Conservation (phyloP, 768 basidiomycete genomes). For the Boletus sensibilis region DNA sequence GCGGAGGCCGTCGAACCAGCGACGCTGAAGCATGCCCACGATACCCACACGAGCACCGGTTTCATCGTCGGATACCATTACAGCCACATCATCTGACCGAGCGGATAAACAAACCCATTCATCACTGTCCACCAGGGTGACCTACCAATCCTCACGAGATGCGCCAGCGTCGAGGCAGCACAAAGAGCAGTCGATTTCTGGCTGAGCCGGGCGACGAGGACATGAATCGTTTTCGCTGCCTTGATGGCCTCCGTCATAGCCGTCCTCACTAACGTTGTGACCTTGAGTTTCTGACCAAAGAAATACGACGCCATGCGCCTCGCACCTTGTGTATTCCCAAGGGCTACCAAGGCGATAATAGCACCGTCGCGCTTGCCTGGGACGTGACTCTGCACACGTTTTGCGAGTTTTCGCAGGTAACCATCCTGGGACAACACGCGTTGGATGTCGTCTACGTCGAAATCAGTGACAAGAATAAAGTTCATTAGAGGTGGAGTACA, state of each 20-base stretch:
- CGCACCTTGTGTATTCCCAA: constrained; percentile 14
- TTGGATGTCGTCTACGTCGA: constrained; percentile 10
- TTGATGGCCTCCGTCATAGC: constrained; percentile 17
- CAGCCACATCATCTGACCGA: constrained; percentile 18
- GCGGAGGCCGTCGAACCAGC: constrained; percentile 29
- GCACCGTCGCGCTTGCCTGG: constrained; percentile 18
- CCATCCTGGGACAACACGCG: constrained; percentile 2
- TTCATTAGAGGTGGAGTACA: neutral
- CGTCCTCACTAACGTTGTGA: neutral
- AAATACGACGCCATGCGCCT: neutral
- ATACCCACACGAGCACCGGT: constrained; percentile 6
- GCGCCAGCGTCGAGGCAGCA: constrained; percentile 20
- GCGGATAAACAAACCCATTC: neutral
- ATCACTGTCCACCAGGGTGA: neutral
- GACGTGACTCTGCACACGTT: constrained; percentile 5
- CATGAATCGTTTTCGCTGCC: constrained; percentile 10
- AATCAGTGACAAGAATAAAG: neutral
- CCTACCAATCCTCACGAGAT: constrained; percentile 22
- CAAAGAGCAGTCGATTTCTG: constrained; percentile 17
- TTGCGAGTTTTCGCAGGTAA: constrained; percentile 15
- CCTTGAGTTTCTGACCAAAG: neutral
- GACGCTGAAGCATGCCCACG: constrained; percentile 22
- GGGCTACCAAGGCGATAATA: constrained; percentile 15
- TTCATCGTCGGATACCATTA: constrained; percentile 3
- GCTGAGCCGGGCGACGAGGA: constrained; percentile 18